Conservation (phyloP, 345 rosid species). For the Rubroshorea leprosula region DNA sequence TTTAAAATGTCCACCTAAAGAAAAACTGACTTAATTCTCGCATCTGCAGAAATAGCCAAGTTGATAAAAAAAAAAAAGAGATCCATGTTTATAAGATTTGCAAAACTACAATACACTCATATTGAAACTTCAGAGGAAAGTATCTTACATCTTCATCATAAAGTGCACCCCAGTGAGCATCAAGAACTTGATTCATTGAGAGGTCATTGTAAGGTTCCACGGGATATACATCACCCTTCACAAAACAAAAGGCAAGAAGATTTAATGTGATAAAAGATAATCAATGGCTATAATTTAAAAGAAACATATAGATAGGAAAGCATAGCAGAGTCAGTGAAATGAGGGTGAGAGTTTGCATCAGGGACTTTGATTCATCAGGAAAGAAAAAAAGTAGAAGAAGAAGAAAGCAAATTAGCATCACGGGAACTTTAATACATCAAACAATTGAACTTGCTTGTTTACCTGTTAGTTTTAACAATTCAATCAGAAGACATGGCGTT, state of each 20-base stretch:
- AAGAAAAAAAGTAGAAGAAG: conserved; percentile 1
- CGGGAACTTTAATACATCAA: background rate
- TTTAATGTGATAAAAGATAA: conserved; percentile 2
- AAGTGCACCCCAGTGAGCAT: conserved; percentile 96
- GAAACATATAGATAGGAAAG: conserved; percentile 8
- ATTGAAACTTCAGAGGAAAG: background rate
- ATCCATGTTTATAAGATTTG: too few relatives aligned
- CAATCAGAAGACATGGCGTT: too few relatives aligned
- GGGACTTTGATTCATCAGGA: too few relatives aligned
- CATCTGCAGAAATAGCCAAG: too few relatives aligned
- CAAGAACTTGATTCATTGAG: conserved; percentile 57
- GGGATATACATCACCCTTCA: conserved; percentile 96
- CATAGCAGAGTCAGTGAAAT: background rate
- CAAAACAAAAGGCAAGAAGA: conserved; percentile 4
- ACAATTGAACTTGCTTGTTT: too few relatives aligned
- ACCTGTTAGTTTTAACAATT: too few relatives aligned
- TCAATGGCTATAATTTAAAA: conserved; percentile 7
- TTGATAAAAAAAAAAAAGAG: too few relatives aligned
- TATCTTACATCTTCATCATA: conserved; percentile 78
- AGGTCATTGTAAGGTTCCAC: conserved; percentile 57
- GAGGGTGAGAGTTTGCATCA: too few relatives aligned
- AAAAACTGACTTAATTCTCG: too few relatives aligned
- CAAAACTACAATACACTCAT: background rate
- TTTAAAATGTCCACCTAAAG: background rate
- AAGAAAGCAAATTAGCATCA: background rate